Evolutionary conservation across 176 grass and related monocot genomes (phyloP).

Genomic region (Alloteropsis semialata): DNA sequence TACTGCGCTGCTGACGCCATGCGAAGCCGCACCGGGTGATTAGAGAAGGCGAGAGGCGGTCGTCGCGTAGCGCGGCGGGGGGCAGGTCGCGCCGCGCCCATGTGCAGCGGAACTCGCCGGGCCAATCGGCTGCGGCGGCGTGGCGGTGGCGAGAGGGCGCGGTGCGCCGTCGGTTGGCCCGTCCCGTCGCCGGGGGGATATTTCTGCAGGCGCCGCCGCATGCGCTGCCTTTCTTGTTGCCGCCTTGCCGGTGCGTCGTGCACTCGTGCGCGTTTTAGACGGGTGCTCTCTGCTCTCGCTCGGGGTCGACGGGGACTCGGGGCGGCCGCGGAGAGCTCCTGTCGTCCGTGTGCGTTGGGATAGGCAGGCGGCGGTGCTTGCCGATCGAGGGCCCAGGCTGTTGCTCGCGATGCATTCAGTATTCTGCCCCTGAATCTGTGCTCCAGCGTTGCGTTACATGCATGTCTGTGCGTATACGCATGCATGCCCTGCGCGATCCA

Average conservation of each 20-base stretch:
- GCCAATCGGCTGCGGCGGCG: neutral
- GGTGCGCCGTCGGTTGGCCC: neutral
- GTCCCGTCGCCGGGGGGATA: neutral
- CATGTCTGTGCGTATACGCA: no score
- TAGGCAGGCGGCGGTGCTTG: no score
- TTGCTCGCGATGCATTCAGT: no score
- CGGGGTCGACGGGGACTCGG: no score
- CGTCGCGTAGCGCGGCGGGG: slow-evolving; percentile 10
- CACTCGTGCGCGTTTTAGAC: neutral
- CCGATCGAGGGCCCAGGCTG: no score
- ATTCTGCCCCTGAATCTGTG: no score
- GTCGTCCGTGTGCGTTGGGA: no score
- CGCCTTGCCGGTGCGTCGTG: neutral
- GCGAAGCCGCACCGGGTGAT: neutral
- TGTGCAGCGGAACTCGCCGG: slow-evolving; percentile 1
- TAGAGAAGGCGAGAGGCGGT: neutral
- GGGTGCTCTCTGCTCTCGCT: no score
- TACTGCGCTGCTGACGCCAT: neutral
- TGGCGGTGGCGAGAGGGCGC: neutral
- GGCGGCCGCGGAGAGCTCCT: no score
- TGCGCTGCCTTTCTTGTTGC: no score
- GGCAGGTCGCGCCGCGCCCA: slow-evolving; percentile 23
- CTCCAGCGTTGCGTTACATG: no score
- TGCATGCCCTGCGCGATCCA: no score
- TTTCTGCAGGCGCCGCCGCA: neutral